Evolutionary conservation across 73 alveolate genomes (phyloP), one percentile per base, ranked within the genome.

Genomic region (Breviolum minutum): DNA sequence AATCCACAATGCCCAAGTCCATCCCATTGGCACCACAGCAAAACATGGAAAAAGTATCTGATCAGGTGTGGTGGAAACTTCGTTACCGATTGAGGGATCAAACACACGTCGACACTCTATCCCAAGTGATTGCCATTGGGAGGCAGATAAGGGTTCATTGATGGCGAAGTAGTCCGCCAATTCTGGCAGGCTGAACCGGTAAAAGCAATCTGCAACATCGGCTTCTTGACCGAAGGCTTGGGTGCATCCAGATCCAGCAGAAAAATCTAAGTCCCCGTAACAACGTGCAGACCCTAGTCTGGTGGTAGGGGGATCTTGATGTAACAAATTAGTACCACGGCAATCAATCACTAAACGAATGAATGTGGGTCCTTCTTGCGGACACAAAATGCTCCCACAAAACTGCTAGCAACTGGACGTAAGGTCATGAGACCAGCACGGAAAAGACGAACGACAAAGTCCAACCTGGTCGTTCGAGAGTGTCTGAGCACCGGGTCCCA

Each of bases 261-360:
- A 26, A 19, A 90, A 40, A 6, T 54, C 54, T 11, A 90, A 87
- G 32, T 70, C 96, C 2, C 77, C 77, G 22, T 40, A 90, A 64
- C 84, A 70, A 22, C 77, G 4, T 0, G 96, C 64, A 14, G 88
- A 70, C 10, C 96, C 96, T 16, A 90, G 64, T 7, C 96, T 7
- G 6, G 96, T 90, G 26, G 81, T 27, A 7, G 96, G 96, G 5
- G 96, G 96, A 0, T 13, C 87, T 62, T 77, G 76, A 32, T 71
- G 81, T 10, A 70, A 62, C 8, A 24, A 6, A 32, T 90, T 90
- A 10, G 88, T 90, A 11, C 69, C 74, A 2, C 96, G 30, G 16
- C 88, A 77, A 63, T 90, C 96, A 29, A 90, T 40, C 8, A 90
- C 70, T 87, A 90, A 71, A 8, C 96, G 11, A 13, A 90, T 90